Percentiles rank a stretch among this genome's conserved stretches.
These are phyloP conservation scores for Pseudogymnoascus sp. DNA, from an alignment of 2,329 filamentous ascomycete species.

Conservation along the genomic window DNA sequence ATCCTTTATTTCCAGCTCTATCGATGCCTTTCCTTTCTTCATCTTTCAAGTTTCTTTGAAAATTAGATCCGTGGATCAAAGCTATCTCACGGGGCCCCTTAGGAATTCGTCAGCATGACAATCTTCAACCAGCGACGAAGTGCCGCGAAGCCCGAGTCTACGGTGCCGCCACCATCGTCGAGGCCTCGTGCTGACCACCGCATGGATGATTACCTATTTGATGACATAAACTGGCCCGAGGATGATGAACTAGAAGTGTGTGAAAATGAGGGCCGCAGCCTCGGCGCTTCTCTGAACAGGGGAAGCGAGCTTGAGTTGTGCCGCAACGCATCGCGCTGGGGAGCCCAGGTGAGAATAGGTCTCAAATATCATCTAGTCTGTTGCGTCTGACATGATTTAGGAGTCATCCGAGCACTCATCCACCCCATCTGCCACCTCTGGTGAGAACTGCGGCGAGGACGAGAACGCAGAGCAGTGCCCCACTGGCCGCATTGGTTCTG, in stretches of 20 bases:
- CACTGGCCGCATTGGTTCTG: not conserved
- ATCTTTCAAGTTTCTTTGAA: not conserved
- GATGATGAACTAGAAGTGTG: not conserved
- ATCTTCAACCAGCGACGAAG: not conserved
- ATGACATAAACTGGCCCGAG: slow-evolving; percentile 8
- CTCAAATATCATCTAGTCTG: not conserved
- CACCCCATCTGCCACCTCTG: not conserved
- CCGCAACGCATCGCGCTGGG: not conserved
- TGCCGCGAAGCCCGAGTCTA: not conserved
- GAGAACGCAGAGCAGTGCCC: not conserved
- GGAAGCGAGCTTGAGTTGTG: not conserved
- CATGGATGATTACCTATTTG: slow-evolving; percentile 7
- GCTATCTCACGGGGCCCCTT: not conserved
- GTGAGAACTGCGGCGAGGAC: not conserved
- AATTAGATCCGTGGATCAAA: not conserved
- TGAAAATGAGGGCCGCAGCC: not conserved
- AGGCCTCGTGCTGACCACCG: not conserved
- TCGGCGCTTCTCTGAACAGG: not conserved
- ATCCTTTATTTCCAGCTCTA: not conserved
- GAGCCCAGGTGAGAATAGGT: not conserved
- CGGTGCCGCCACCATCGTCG: not conserved
- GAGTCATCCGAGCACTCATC: not conserved
- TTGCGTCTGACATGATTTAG: not conserved
- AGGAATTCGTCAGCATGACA: not conserved
- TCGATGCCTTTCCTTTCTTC: slow-evolving; percentile 3